Percentiles rank a stretch among this genome's conserved stretches.
Evolutionary conservation across 1,284 basidiomycete species (phyloP).

Genomic region (Xerocomus nothofagi): DNA sequence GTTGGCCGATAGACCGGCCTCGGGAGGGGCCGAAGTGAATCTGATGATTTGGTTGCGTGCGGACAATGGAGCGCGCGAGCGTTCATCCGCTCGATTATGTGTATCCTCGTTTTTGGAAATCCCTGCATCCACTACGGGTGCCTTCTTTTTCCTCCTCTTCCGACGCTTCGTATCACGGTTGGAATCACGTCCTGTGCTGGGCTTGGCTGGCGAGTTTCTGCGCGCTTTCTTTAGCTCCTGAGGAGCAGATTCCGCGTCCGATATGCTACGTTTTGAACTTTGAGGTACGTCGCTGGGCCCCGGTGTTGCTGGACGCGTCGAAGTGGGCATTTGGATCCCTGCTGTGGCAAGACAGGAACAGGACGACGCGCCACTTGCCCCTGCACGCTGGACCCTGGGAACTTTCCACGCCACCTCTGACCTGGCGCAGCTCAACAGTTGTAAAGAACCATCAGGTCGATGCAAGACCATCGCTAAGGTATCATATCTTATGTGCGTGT

Average conservation of each 20-base stretch:
- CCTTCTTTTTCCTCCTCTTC: slow-evolving; percentile 42
- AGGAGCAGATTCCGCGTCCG: slow-evolving; percentile 22
- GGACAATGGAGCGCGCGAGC: slow-evolving; percentile 21
- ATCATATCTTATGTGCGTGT: not conserved
- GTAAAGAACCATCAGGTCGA: too few species aligned
- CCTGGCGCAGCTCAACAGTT: too few species aligned
- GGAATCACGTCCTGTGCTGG: slow-evolving; percentile 33
- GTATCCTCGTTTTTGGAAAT: slow-evolving; percentile 13
- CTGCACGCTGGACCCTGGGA: not conserved
- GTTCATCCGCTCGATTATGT: slow-evolving; percentile 11
- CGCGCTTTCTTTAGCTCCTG: slow-evolving; percentile 27
- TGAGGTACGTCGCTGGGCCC: slow-evolving; percentile 13
- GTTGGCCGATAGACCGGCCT: slow-evolving; percentile 5
- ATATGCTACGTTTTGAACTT: slow-evolving; percentile 23
- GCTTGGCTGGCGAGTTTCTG: slow-evolving; percentile 20
- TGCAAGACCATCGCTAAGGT: too few species aligned
- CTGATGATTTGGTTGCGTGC: slow-evolving; percentile 29
- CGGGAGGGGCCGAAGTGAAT: slow-evolving; percentile 25
- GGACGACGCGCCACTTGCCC: not conserved
- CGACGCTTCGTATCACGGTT: slow-evolving; percentile 43
- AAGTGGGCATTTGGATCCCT: slow-evolving; percentile 23
- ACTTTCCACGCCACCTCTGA: slow-evolving; percentile 30
- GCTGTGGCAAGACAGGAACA: not conserved
- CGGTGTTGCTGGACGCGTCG: slow-evolving; percentile 21
- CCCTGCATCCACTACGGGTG: slow-evolving; percentile 33